Evolutionary conservation across 768 basidiomycete genomes (phyloP).

Genomic region (Suillus subaureus): DNA sequence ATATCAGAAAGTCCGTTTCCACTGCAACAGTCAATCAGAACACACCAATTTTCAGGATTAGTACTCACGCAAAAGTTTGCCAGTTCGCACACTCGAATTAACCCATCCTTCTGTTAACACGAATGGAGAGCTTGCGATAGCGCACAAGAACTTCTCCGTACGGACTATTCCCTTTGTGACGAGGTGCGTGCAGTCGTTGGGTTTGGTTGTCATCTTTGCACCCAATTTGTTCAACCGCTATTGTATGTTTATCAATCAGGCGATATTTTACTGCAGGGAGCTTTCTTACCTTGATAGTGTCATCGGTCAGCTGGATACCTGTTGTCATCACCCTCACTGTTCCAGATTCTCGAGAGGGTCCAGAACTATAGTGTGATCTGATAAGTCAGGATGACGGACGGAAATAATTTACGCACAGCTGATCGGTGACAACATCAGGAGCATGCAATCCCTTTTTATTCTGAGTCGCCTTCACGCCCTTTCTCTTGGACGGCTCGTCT

Average conservation of each 20-base stretch:
- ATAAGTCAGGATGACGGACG: neutral
- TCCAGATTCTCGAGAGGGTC: constrained; percentile 15
- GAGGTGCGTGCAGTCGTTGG: constrained; percentile 78
- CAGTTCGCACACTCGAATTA: constrained; percentile 53
- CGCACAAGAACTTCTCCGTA: constrained; percentile 88
- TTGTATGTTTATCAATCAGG: constrained; percentile 4
- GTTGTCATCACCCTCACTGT: constrained; percentile 67
- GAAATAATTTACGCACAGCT: constrained; percentile 6
- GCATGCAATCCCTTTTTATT: constrained; percentile 17
- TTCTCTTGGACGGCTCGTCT: constrained; percentile 4
- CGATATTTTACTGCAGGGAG: neutral
- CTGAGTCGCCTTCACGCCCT: neutral
- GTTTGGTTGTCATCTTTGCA: constrained; percentile 59
- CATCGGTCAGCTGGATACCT: constrained; percentile 57
- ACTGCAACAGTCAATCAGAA: constrained; percentile 42
- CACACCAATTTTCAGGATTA: constrained; percentile 1
- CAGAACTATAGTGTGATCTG: neutral
- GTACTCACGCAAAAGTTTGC: constrained; percentile 63
- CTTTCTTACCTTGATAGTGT: constrained; percentile 57
- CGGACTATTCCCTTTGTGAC: constrained; percentile 68
- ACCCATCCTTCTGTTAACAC: constrained; percentile 76
- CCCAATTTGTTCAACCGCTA: constrained; percentile 70
- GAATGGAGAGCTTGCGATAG: constrained; percentile 61
- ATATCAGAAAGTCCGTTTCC: constrained; percentile 58
- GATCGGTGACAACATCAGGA: neutral